These are phyloP conservation scores for Aureobasidium zeae DNA, from an alignment of 2,329 filamentous ascomycete species.

Conservation along the genomic window DNA sequence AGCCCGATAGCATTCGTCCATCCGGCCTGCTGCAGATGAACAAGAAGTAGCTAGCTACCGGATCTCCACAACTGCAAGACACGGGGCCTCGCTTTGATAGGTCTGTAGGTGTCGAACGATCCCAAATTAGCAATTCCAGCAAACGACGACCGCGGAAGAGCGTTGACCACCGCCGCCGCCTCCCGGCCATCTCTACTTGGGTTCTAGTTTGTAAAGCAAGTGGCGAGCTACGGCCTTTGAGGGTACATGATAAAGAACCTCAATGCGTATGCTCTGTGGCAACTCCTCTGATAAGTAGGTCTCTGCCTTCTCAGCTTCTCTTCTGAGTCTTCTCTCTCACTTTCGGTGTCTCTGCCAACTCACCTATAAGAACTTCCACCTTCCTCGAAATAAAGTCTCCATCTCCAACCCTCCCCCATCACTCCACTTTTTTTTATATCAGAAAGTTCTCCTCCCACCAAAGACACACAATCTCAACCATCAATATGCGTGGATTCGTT, in stretches of 20 bases:
- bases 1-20: no score
- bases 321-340: constrained; percentile 10
- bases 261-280: constrained; percentile 10
- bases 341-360: constrained; percentile 16
- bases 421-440: neutral
- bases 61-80: constrained; percentile 4
- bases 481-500: constrained; percentile 38
- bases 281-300: constrained; percentile 5
- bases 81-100: constrained; percentile 7
- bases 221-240: constrained; percentile 14
- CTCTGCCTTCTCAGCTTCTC: neutral
- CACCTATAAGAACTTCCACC: constrained; percentile 3
- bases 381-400: constrained; percentile 2
- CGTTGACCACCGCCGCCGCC: constrained; percentile 12
- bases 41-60: no score
- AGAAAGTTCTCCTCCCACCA: neutral
- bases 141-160: constrained; percentile 13
- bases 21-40: no score
- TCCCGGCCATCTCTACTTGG: constrained; percentile 12
- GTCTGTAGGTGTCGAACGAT: constrained; percentile 12
- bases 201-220: constrained; percentile 10
- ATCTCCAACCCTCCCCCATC: no score
- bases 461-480: constrained; percentile 4
- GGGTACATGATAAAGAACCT: constrained; percentile 15
- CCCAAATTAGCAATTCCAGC: constrained; percentile 7